Evolutionary conservation across 768 basidiomycete species (phyloP).

Genomic region (Paxillus rubicundulus): DNA sequence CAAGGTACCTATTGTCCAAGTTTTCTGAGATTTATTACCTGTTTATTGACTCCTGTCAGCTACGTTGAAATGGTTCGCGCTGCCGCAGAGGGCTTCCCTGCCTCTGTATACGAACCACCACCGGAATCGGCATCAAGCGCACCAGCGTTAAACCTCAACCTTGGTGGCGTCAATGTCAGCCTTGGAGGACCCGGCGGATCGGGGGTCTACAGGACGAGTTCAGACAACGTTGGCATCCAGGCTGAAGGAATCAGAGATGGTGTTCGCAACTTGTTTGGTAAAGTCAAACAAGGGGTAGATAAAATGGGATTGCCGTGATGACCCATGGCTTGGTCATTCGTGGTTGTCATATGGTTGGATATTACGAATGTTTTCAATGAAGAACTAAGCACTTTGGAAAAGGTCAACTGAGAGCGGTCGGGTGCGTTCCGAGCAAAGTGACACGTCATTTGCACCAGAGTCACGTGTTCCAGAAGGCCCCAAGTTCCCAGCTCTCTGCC

Average conservation of each 20-base stretch:
- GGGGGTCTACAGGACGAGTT: conserved; percentile 81
- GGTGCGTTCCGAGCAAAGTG: too few relatives aligned
- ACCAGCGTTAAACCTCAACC: conserved; percentile 84
- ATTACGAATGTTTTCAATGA: not conserved
- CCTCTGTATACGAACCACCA: conserved; percentile 70
- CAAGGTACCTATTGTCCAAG: conserved; percentile 53
- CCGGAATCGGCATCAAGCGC: conserved; percentile 70
- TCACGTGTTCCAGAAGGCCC: conserved; percentile 23
- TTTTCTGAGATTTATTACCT: not conserved
- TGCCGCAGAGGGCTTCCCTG: conserved; percentile 60
- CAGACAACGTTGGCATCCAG: conserved; percentile 70
- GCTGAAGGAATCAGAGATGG: conserved; percentile 90
- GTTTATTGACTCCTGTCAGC: conserved; percentile 38
- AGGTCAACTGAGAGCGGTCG: too few relatives aligned
- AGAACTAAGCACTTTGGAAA: not conserved
- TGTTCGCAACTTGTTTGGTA: conserved; percentile 81
- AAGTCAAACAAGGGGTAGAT: conserved; percentile 85
- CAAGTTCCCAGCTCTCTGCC: not conserved
- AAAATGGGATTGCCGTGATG: conserved; percentile 38
- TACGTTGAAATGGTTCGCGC: conserved; percentile 87
- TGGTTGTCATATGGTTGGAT: not conserved
- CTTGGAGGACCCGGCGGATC: conserved; percentile 84
- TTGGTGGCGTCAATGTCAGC: conserved; percentile 89
- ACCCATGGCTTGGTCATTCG: not conserved
- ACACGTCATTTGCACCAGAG: not conserved